Evolutionary conservation across 495 filamentous ascomycete species (phyloP), one percentile per base, ranked within the genome.

Genomic region (Penicillium paradoxum): DNA sequence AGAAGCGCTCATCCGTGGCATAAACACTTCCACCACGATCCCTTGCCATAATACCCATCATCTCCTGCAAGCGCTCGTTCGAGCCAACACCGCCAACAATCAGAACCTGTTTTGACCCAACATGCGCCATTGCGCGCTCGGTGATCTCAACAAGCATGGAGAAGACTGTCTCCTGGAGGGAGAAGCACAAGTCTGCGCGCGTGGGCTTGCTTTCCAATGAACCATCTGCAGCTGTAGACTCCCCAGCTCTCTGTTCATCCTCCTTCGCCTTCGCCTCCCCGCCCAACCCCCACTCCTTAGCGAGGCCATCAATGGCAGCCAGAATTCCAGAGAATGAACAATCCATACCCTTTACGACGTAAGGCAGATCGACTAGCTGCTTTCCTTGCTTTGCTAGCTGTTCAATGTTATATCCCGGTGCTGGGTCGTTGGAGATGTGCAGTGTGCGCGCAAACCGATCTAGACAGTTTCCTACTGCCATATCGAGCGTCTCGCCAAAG

Each of bases 131-230:
- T 3, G 93, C 93, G 24, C 93, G 84, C 74, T 98, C 93, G 0
- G 93, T 98, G 60, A 96, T 98, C 79, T 98, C 93, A 6, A 98
- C 93, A 37, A 98, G 75, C 95, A 98, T 98, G 0, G 91, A 85
- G 66, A 81, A 98, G 10, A 97, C 81, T 2, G 91, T 97, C 67
- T 98, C 93, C 70, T 98, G 93, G 32, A 98, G 75, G 22, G 84
- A 90, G 70, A 96, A 97, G 71, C 93, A 98, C 24, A 98, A 72
- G 65, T 96, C 91, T 51, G 83, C 90, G n/a, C 80, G 80, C 10
- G 89, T 93, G 21, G 96, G 76, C 30, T 73, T 63, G 14, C 45
- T 43, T 34, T 29, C 48, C 14, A 51, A 44, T 8, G 27, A 51
- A 4, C 38, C 58, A 30, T 78, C 73, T 22, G 65, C 46, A 58